Evolutionary conservation across 768 basidiomycete species (phyloP).

Genomic region (Polyporus arcularius): DNA sequence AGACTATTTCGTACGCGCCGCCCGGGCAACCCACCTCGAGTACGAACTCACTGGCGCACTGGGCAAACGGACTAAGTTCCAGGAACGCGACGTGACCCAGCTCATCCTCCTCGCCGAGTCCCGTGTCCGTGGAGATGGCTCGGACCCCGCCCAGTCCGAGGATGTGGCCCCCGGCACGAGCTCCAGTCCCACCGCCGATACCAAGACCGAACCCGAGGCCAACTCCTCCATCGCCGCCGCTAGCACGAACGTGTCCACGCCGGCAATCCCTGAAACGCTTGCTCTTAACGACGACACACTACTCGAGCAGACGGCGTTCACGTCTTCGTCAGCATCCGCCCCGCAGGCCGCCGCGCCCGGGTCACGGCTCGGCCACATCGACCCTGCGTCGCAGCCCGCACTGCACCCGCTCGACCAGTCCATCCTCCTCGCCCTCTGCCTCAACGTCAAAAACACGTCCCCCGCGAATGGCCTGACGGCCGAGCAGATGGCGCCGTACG

Average conservation of each 20-base stretch:
- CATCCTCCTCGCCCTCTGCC: conserved; percentile 86
- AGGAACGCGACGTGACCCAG: conserved; percentile 81
- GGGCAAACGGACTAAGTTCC: conserved; percentile 94
- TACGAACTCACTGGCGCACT: conserved; percentile 93
- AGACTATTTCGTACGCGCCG: conserved; percentile 75
- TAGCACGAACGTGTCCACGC: neutral
- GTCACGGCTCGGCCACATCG: conserved; percentile 64
- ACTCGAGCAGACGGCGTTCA: conserved; percentile 91
- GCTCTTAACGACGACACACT: conserved; percentile 94
- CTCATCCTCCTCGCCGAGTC: conserved; percentile 94
- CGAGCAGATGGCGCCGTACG: conserved; percentile 92
- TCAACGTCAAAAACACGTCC: conserved; percentile 87
- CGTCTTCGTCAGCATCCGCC: conserved; percentile 39
- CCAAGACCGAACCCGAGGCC: neutral
- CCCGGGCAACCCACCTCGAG: conserved; percentile 73
- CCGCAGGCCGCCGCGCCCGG: conserved; percentile 16
- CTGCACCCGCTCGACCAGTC: conserved; percentile 94
- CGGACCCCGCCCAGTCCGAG: conserved; percentile 5
- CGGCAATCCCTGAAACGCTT: conserved; percentile 72
- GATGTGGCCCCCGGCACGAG: neutral
- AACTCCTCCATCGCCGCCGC: conserved; percentile 4
- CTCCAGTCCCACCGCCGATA: too few species aligned
- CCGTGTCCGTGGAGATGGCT: conserved; percentile 32
- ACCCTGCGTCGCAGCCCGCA: conserved; percentile 82
- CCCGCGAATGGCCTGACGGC: conserved; percentile 88